These are phyloP conservation scores for Penstemon barbatus DNA, from an alignment of 257 asterid species.

Conservation along the genomic window DNA sequence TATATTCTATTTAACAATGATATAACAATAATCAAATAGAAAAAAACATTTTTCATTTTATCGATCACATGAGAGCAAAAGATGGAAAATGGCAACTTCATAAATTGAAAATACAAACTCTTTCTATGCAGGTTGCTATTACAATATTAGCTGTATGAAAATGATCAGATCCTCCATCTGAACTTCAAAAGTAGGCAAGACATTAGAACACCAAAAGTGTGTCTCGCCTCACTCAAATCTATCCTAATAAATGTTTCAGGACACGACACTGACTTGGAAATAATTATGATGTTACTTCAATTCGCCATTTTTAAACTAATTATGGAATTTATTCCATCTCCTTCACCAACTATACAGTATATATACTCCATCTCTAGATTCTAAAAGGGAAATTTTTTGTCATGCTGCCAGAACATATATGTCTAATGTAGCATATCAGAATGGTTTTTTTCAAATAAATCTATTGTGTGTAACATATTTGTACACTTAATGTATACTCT, in stretches of 20 bases:
- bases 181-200: not conserved
- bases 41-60: not conserved
- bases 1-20: not conserved
- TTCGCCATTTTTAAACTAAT: not conserved
- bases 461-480: not conserved
- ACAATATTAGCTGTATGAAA: conserved; percentile 5
- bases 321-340: not conserved
- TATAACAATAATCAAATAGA: not conserved
- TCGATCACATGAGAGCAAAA: conserved; percentile 14
- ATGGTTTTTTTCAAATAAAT: not conserved
- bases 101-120: not conserved
- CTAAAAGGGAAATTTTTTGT: not conserved
- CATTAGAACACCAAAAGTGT: not conserved
- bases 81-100: conserved; percentile 5
- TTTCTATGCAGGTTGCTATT: not conserved
- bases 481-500: not conserved
- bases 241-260: not conserved
- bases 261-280: not conserved
- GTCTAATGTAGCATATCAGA: not conserved
- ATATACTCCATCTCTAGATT: too few species aligned
- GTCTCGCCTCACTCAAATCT: too few species aligned
- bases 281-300: not conserved
- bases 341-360: not conserved
- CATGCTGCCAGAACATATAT: not conserved
- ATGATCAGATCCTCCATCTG: not conserved